Evolutionary conservation across 1,139 yeast genomes (phyloP).

Genomic region (Debaryomyces subglobosus): DNA sequence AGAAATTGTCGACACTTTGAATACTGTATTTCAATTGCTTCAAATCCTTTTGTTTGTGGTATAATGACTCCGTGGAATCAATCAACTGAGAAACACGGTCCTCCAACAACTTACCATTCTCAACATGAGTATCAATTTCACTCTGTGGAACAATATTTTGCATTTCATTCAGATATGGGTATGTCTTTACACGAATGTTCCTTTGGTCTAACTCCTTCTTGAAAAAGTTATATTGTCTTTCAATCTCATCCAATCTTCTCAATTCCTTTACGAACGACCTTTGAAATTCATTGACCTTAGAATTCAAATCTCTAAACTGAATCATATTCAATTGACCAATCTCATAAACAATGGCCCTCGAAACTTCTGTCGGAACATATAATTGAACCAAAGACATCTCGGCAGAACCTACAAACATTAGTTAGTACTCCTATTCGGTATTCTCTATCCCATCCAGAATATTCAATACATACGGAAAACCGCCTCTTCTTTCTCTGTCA

Average conservation of each 20-base stretch:
- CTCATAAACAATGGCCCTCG: constrained; percentile 65
- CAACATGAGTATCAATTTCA: constrained; percentile 76
- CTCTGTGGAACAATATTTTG: constrained; percentile 49
- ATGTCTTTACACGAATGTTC: constrained; percentile 45
- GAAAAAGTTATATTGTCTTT: constrained; percentile 62
- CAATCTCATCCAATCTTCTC: constrained; percentile 67
- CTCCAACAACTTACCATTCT: constrained; percentile 59
- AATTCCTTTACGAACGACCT: constrained; percentile 72
- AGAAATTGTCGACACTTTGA: constrained; percentile 68
- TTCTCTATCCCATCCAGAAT: neutral
- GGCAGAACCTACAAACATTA: constrained; percentile 55
- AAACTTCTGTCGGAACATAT: constrained; percentile 71
- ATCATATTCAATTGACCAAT: constrained; percentile 66
- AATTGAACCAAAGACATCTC: constrained; percentile 77
- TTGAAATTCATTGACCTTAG: constrained; percentile 70
- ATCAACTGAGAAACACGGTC: constrained; percentile 44
- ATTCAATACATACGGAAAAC: constrained; percentile 56
- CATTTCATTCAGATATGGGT: constrained; percentile 49
- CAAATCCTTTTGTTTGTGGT: constrained; percentile 39
- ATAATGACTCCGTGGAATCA: constrained; percentile 39
- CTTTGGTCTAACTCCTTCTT: constrained; percentile 51
- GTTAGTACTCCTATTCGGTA: constrained; percentile 16
- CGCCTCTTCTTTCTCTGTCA: constrained; percentile 59
- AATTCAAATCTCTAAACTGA: constrained; percentile 72
- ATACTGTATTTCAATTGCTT: constrained; percentile 46